These are phyloP conservation scores for Saccharum hybrid DNA, from an alignment of 202 grass and related monocot genomes.

Conservation along the genomic window DNA sequence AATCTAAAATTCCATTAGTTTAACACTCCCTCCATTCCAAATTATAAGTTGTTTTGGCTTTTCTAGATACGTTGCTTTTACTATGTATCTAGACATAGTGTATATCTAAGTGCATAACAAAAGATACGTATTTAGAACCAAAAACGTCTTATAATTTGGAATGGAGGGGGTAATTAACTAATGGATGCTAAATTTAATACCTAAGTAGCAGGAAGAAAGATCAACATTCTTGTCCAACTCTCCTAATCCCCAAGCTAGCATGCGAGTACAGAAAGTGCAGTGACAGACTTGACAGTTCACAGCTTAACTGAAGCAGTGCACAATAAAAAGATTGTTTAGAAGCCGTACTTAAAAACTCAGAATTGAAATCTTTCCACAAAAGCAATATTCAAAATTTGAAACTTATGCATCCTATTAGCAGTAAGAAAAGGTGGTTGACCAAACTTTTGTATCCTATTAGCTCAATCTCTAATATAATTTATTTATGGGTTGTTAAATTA, in stretches of 20 bases:
- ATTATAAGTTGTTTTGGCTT: too few species aligned
- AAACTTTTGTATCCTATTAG: neutral
- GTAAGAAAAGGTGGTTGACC: neutral
- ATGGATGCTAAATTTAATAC: neutral
- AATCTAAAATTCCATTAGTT: neutral
- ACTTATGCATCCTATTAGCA: neutral
- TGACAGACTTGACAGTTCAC: neutral
- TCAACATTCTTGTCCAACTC: neutral
- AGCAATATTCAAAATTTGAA: neutral
- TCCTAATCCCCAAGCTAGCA: conserved; percentile 6
- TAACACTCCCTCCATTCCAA: neutral
- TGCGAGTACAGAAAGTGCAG: neutral
- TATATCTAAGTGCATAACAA: too few species aligned
- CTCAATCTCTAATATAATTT: neutral
- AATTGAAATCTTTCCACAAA: neutral
- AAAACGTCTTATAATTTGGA: too few species aligned
- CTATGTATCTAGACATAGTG: too few species aligned
- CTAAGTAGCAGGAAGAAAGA: conserved; percentile 5
- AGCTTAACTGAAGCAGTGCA: neutral
- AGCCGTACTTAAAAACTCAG: conserved; percentile 6
- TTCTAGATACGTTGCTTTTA: too few species aligned
- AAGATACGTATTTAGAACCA: too few species aligned
- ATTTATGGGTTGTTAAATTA: neutral
- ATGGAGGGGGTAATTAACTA: too few species aligned
- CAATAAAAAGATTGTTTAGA: neutral